Evolutionary conservation across 2,329 filamentous ascomycete species (phyloP).

Genomic region (Verticillium albo-atrum): DNA sequence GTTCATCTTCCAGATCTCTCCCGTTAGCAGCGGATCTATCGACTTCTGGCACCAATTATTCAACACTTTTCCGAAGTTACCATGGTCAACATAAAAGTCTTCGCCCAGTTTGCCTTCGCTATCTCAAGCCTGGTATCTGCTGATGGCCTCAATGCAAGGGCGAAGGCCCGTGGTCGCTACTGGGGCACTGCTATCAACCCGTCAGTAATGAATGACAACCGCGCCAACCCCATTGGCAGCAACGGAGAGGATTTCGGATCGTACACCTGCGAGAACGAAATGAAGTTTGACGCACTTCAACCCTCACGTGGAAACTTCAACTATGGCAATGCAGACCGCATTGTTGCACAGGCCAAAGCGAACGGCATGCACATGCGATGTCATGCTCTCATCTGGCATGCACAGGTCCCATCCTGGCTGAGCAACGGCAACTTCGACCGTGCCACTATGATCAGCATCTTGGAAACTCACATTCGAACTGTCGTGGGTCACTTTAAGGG

Average conservation of each 20-base stretch:
- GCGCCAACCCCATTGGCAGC: not conserved
- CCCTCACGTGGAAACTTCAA: slow-evolving; percentile 45
- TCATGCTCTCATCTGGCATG: slow-evolving; percentile 65
- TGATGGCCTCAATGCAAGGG: not conserved
- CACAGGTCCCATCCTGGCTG: slow-evolving; percentile 57
- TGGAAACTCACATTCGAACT: slow-evolving; percentile 55
- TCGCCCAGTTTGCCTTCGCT: not conserved
- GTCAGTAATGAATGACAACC: not conserved
- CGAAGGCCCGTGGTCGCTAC: not conserved
- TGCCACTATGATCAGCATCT: slow-evolving; percentile 46
- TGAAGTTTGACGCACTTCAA: slow-evolving; percentile 63
- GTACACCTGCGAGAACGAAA: slow-evolving; percentile 55
- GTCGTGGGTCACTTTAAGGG: slow-evolving; percentile 57
- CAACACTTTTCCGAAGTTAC: not conserved
- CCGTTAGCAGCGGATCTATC: no score
- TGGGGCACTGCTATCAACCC: not conserved
- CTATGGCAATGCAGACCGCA: slow-evolving; percentile 51
- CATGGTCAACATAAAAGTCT: not conserved
- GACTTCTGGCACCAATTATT: no score
- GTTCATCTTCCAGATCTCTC: no score
- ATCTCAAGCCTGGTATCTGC: not conserved
- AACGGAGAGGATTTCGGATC: slow-evolving; percentile 12
- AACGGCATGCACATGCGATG: slow-evolving; percentile 59
- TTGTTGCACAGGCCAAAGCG: slow-evolving; percentile 51
- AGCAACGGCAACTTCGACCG: slow-evolving; percentile 43